Evolutionary conservation across 2,329 filamentous ascomycete genomes (phyloP), one percentile per base, ranked within the genome.

Genomic region (Onygenales sp.): DNA sequence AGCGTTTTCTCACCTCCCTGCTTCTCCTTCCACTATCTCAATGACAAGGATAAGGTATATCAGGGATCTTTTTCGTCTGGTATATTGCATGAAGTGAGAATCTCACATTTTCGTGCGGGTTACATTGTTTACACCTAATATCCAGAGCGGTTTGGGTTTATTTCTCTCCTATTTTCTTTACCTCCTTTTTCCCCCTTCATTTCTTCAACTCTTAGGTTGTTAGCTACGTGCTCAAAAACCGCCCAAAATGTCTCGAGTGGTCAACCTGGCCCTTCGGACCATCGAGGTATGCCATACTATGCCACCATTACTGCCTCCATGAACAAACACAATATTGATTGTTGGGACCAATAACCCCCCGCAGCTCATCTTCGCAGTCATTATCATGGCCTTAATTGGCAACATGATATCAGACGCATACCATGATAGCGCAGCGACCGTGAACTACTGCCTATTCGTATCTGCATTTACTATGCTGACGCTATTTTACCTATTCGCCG

Each of bases 351-450:
- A 43, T 56, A 27, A 55, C 52, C 5, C 31, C 14, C 27, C 45
- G 13, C 58, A 84, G 80, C 79, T 84, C 67, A 49, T 83, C 62
- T 83, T 76, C 70, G 73, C 79, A 36, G 65, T 84, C 54, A 74
- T 85, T 62, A 68, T 84, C 63, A 79, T 84, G 72, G 74, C 80
- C 10, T 72, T 85, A 45, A 66, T 82, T 60, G 82, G 81, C 60
- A 82, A 84, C 73, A 82, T 83, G 72, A 81, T 85, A 64, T 72
- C 74, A 50, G 70, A 75, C 41, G 69, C 75, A 4, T 71, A 69
- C 54, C 61, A 70, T 51, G 53, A 55, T 32, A 79, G 81, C 61
- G 77, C 80, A 2, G 72, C 77, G 21, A 74, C 81, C 50, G 72
- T 86, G 70, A 79, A 79, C 66, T 79, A 75, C 63, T 61, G 69